Evolutionary conservation across 306 rosid species (phyloP), one percentile per base, ranked within the genome.

Genomic region (Vicia faba): DNA sequence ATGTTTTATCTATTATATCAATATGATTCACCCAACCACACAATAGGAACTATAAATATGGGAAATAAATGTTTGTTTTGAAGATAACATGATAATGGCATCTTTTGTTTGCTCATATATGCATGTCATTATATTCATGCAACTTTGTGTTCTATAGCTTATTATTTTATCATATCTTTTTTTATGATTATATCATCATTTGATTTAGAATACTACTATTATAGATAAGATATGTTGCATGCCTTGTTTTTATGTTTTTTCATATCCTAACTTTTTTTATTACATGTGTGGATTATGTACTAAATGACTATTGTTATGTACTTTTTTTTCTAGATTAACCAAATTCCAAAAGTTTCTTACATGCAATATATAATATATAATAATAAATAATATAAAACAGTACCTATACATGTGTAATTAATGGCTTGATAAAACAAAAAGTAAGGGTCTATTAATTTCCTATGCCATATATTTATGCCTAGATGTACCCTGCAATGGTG

Each of bases 11-110:
- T 61, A 71, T 74, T 86, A 62, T 25, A 40, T 63, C 78, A 71
- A 78, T 80, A 70, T 64, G 39, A 58, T 57, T 56, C 65, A 44
- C 64, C 79, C 87, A 75, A 81, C 86, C 65, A 58, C 79, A 79
- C 76, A 64, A 50, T 68, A 62, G 19, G 48, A 73, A 57, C 68
- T 79, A 75, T 61, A 71, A 82, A 73, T 81, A 38, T 36, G 43
- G 26, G 35, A 64, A 79, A 70, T 71, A 70, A 83, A 76, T 73
- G 64, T 54, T 62, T 53, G 9, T 28, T 71, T 56, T 53, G 7
- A 5, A 38, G 58, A 64, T 69, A 19, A 46, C 31, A 43, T 66
- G 28, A 56, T 64, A 56, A 58, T 68, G 79, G 40, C 13, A 33
- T 33, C 38, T 33, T 33, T 6, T 33, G 38, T 33, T 33, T 33